phyloP scores from a whole-genome alignment of 2,329 filamentous ascomycete species.

The Aspergillus unguis region DNA sequence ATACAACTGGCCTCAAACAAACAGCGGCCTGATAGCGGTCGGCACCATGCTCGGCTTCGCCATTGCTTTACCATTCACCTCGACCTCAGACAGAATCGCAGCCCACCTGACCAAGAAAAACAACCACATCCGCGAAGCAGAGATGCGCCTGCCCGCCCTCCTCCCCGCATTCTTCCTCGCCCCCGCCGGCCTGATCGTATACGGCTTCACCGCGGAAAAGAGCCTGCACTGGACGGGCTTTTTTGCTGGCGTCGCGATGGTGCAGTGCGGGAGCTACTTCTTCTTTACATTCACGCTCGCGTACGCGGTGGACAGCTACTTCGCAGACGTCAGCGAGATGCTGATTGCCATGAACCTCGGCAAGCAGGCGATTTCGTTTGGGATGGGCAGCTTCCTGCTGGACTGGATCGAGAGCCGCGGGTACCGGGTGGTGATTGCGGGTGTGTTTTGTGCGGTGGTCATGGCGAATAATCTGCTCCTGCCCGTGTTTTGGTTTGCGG shows the following conservation, averaged over 20 bases:
- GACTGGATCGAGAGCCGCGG: constrained; percentile 51
- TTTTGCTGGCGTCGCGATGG: constrained; percentile 50
- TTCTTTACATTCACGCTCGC: constrained; percentile 59
- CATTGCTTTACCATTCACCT: constrained; percentile 46
- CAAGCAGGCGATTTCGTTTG: constrained; percentile 56
- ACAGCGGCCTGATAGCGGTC: constrained; percentile 47
- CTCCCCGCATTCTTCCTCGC: constrained; percentile 30
- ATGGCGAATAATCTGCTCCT: constrained; percentile 50
- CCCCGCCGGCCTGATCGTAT: constrained; percentile 31
- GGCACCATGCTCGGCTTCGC: constrained; percentile 35
- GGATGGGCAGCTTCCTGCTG: constrained; percentile 50
- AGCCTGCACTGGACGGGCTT: constrained; percentile 41
- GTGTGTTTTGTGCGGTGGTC: constrained; percentile 50
- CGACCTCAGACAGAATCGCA: constrained; percentile 39
- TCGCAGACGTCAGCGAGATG: constrained; percentile 60
- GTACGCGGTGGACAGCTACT: constrained; percentile 60
- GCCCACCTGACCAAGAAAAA: constrained; percentile 39
- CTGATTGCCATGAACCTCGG: constrained; percentile 59
- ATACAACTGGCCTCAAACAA: constrained; percentile 48
- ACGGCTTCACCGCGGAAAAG: constrained; percentile 30
- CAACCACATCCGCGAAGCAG: constrained; percentile 39
- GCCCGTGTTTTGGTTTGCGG: constrained; percentile 51
- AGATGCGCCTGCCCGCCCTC: constrained; percentile 32
- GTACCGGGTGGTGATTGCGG: constrained; percentile 52
- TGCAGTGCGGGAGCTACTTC: constrained; percentile 52